Conservation (phyloP, 805 yeast genomes). For the Candida mattraensis region DNA sequence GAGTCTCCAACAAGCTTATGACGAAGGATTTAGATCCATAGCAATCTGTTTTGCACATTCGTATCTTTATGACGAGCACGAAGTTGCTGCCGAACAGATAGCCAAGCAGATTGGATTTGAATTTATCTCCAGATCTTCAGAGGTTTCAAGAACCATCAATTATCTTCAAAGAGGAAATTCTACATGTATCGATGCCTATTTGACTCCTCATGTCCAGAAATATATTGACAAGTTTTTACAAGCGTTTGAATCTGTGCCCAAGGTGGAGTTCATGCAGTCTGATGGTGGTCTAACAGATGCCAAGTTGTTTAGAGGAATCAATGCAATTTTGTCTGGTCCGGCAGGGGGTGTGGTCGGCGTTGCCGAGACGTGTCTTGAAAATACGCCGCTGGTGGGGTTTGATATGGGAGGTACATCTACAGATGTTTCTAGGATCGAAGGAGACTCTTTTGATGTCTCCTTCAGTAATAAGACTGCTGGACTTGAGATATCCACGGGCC, state of each 20-base stretch:
- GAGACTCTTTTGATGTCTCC: conserved; percentile 48
- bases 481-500: conserved; percentile 39
- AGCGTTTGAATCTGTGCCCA: conserved; percentile 34
- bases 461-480: conserved; percentile 59
- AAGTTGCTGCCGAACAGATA: conserved; percentile 32
- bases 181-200: conserved; percentile 41
- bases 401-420: conserved; percentile 56
- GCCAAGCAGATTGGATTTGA: conserved; percentile 44
- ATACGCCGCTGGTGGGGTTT: conserved; percentile 38
- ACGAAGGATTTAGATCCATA: conserved; percentile 26
- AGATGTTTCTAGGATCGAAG: conserved; percentile 69
- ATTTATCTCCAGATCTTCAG: conserved; percentile 35
- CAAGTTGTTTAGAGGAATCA: conserved; percentile 50
- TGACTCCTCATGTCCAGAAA: conserved; percentile 41
- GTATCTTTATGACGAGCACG: conserved; percentile 39
- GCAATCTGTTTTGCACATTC: conserved; percentile 39
- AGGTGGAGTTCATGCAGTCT: conserved; percentile 55
- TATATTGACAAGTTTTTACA: conserved; percentile 38
- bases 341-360: conserved; percentile 63
- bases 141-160: conserved; percentile 38
- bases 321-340: conserved; percentile 55
- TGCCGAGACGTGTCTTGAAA: conserved; percentile 43
- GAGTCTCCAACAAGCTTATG: conserved; percentile 22
- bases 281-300: conserved; percentile 57
- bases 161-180: conserved; percentile 41